Percentiles rank a stretch among this genome's conserved stretches.
Evolutionary conservation across 2,329 filamentous ascomycete species (phyloP).

Genomic region (Pseudocercospora pini-densiflorae): DNA sequence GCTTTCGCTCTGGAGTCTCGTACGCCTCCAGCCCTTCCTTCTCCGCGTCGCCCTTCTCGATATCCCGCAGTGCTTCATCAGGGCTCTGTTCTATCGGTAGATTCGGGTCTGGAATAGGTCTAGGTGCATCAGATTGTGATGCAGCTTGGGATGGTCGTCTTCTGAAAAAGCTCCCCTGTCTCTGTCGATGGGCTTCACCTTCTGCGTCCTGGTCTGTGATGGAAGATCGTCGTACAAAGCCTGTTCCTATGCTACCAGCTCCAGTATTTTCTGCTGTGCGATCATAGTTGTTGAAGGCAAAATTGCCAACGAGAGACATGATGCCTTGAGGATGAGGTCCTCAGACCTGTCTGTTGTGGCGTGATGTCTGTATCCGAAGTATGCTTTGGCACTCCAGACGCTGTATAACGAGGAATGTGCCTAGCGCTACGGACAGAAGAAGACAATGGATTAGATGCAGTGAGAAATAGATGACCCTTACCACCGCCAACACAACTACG

Average conservation of each 20-base stretch:
- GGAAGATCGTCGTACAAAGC: slow-evolving; percentile 31
- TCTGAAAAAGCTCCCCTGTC: slow-evolving; percentile 21
- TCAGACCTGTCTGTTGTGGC: background rate
- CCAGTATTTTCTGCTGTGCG: slow-evolving; percentile 43
- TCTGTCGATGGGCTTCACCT: slow-evolving; percentile 20
- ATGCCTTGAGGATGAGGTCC: slow-evolving; percentile 16
- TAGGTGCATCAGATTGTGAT: slow-evolving; percentile 10
- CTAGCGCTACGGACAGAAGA: background rate
- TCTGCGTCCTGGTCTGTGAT: slow-evolving; percentile 29
- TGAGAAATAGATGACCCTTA: background rate
- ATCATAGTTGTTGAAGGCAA: slow-evolving; percentile 48
- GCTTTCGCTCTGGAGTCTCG: slow-evolving; percentile 29
- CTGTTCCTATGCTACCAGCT: slow-evolving; percentile 40
- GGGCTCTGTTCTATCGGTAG: slow-evolving; percentile 11
- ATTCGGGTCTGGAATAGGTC: background rate
- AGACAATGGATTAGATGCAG: background rate
- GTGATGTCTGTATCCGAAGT: background rate
- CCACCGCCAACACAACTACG: background rate
- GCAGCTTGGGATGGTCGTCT: slow-evolving; percentile 22
- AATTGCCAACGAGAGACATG: slow-evolving; percentile 52
- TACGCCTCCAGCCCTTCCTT: slow-evolving; percentile 33
- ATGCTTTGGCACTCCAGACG: too few relatives aligned
- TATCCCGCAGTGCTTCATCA: slow-evolving; percentile 10
- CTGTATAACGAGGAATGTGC: too few relatives aligned
- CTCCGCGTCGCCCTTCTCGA: slow-evolving; percentile 26